Conservation (phyloP, 441 rosid genomes). For the Mallotus japonicus region DNA sequence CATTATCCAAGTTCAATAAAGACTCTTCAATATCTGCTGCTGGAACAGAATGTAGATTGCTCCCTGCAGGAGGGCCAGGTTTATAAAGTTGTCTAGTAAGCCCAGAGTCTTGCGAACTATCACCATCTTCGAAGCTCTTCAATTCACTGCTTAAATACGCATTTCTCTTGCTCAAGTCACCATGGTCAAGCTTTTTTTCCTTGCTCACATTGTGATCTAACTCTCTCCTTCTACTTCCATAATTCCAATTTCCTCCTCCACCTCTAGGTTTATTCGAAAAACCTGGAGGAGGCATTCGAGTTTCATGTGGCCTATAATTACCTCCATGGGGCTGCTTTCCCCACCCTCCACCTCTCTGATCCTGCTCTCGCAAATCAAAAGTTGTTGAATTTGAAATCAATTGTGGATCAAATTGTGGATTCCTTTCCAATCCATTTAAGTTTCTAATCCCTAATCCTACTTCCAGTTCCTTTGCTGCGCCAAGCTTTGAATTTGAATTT, state of each 20-base stretch:
- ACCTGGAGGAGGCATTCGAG: slow-evolving; percentile 53
- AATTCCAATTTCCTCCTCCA: slow-evolving; percentile 41
- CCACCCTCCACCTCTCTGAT: slow-evolving; percentile 33
- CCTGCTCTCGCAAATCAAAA: slow-evolving; percentile 38
- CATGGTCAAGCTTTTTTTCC: slow-evolving; percentile 26
- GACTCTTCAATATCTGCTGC: slow-evolving; percentile 45
- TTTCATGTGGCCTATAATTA: slow-evolving; percentile 30
- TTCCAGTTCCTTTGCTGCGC: slow-evolving; percentile 32
- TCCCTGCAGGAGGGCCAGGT: slow-evolving; percentile 62
- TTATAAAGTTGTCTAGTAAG: slow-evolving; percentile 56
- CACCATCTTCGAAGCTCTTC: slow-evolving; percentile 31
- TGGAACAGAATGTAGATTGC: slow-evolving; percentile 50
- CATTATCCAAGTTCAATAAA: slow-evolving; percentile 32
- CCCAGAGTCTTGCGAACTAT: slow-evolving; percentile 27
- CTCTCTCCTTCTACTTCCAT: slow-evolving; percentile 31
- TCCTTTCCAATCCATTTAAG: slow-evolving; percentile 33
- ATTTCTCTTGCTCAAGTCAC: slow-evolving; percentile 27
- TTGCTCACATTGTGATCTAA: slow-evolving; percentile 31
- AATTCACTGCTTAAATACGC: slow-evolving; percentile 30
- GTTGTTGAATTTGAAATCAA: slow-evolving; percentile 29
- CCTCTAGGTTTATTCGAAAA: slow-evolving; percentile 42
- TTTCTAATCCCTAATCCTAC: slow-evolving; percentile 23
- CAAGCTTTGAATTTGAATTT: slow-evolving; percentile 33
- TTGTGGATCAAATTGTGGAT: slow-evolving; percentile 31
- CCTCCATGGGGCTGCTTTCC: slow-evolving; percentile 44